Evolutionary conservation across 805 yeast species (phyloP).

Genomic region (Yarrowia keelungensis): DNA sequence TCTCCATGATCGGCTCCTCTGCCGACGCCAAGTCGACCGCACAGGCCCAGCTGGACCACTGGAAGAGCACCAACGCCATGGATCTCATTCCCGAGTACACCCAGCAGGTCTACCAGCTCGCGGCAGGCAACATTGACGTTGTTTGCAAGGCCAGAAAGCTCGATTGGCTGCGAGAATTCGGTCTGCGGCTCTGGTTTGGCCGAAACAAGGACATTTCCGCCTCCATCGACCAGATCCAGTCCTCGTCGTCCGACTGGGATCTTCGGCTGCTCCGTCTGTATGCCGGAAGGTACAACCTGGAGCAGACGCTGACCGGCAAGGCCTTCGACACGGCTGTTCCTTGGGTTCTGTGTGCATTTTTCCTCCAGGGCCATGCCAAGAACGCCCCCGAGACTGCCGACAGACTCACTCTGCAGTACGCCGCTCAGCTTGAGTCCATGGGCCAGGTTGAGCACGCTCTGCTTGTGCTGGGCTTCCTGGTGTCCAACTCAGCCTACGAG

Average conservation of each 20-base stretch:
- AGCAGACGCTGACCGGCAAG: constrained; percentile 39
- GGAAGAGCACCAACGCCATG: constrained; percentile 16
- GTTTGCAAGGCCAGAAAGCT: constrained; percentile 53
- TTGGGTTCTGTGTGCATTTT: constrained; percentile 43
- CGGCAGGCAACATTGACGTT: constrained; percentile 40
- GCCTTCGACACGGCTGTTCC: constrained; percentile 40
- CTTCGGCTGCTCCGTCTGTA: constrained; percentile 41
- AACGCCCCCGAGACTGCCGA: neutral
- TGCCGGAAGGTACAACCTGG: constrained; percentile 39
- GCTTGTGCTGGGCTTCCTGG: constrained; percentile 29
- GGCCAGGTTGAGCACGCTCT: constrained; percentile 21
- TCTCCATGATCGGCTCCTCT: constrained; percentile 71
- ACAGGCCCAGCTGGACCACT: constrained; percentile 36
- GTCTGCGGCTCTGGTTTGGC: constrained; percentile 69
- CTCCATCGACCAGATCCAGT: constrained; percentile 12
- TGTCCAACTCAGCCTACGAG: constrained; percentile 8
- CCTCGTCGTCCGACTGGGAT: constrained; percentile 17
- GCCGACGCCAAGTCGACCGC: neutral
- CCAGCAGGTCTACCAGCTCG: constrained; percentile 40
- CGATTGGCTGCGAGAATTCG: constrained; percentile 71
- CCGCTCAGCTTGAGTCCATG: constrained; percentile 28
- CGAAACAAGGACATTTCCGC: constrained; percentile 26
- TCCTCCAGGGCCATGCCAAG: constrained; percentile 34
- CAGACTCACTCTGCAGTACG: neutral
- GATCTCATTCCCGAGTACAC: constrained; percentile 43